Evolutionary conservation across 1,284 basidiomycete species (phyloP).

Genomic region (Anthracocystis walkeri): DNA sequence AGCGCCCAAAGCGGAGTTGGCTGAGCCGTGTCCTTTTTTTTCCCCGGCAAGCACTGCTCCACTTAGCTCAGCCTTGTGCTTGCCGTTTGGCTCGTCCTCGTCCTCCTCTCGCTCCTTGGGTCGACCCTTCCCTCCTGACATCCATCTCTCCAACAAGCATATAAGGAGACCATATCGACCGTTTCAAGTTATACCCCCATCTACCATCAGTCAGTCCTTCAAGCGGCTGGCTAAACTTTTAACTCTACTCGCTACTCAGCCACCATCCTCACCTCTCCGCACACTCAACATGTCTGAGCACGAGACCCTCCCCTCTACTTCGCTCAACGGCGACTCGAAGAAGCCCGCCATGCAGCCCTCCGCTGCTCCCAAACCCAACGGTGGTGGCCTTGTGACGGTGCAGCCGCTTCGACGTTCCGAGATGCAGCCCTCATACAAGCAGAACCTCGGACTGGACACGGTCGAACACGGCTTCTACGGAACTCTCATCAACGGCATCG

Average conservation of each 20-base stretch:
- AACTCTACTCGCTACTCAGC: background rate
- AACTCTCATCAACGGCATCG: conserved; percentile 57
- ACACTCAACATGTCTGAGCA: conserved; percentile 23
- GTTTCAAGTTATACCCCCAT: background rate
- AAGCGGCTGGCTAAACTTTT: too few relatives aligned
- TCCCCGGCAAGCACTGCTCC: background rate
- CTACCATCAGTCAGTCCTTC: background rate
- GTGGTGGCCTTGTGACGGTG: conserved; percentile 71
- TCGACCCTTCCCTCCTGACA: conserved; percentile 2
- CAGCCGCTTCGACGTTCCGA: conserved; percentile 84
- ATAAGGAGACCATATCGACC: background rate
- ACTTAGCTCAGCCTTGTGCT: conserved; percentile 25
- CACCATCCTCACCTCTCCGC: background rate
- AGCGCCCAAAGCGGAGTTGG: too few relatives aligned
- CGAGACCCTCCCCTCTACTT: conserved; percentile 16
- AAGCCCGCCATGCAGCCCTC: conserved; percentile 18
- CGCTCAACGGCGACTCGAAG: conserved; percentile 22
- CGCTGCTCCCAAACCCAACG: conserved; percentile 5
- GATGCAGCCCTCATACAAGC: conserved; percentile 62
- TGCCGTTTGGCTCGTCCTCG: background rate
- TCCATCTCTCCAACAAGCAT: conserved; percentile 12
- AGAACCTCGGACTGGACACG: conserved; percentile 43
- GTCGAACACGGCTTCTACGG: conserved; percentile 61
- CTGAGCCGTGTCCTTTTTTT: background rate
- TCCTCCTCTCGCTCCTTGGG: background rate